Percentiles rank a stretch among this genome's conserved stretches.
Evolutionary conservation across 345 rosid genomes (phyloP).

Genomic region (Syzygium aromaticum): DNA sequence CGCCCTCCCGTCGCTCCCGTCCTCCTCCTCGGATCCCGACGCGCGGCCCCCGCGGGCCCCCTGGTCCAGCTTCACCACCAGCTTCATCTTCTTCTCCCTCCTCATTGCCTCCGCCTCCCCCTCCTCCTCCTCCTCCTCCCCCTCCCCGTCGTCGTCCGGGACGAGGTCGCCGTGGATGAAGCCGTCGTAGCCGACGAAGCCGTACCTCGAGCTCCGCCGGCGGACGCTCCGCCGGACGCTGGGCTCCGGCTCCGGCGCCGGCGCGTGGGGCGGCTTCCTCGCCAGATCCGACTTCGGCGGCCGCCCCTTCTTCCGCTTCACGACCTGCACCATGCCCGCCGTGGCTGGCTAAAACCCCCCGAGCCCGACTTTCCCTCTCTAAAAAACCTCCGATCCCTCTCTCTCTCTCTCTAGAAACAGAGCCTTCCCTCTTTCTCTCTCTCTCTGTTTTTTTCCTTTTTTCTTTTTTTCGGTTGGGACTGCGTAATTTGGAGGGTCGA

Average conservation of each 20-base stretch:
- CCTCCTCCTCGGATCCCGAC: slow-evolving; percentile 13
- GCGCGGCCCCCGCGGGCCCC: slow-evolving; percentile 21
- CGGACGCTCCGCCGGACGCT: slow-evolving; percentile 45
- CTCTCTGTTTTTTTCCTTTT: neutral
- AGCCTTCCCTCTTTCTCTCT: slow-evolving; percentile 10
- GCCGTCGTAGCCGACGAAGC: slow-evolving; percentile 72
- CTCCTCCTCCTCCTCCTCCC: slow-evolving; percentile 17
- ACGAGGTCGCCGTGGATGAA: slow-evolving; percentile 34
- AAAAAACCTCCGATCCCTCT: slow-evolving; percentile 1
- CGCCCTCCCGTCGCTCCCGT: slow-evolving; percentile 22
- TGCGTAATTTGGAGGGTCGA: neutral
- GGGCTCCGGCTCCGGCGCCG: slow-evolving; percentile 4
- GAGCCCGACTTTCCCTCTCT: slow-evolving; percentile 11
- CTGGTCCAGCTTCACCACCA: slow-evolving; percentile 61
- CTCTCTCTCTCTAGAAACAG: slow-evolving; percentile 5
- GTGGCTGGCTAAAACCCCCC: slow-evolving; percentile 30
- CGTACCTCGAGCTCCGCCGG: slow-evolving; percentile 71
- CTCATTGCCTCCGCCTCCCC: slow-evolving; percentile 45
- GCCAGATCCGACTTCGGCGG: slow-evolving; percentile 94
- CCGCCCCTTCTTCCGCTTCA: slow-evolving; percentile 88
- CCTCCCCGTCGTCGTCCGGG: slow-evolving; percentile 7
- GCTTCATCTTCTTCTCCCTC: slow-evolving; percentile 78
- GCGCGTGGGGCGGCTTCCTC: slow-evolving; percentile 18
- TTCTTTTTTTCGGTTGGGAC: neutral
- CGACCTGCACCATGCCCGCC: slow-evolving; percentile 78